Evolutionary conservation across 2,329 filamentous ascomycete genomes (phyloP).

Genomic region (Alternaria arborescens): DNA sequence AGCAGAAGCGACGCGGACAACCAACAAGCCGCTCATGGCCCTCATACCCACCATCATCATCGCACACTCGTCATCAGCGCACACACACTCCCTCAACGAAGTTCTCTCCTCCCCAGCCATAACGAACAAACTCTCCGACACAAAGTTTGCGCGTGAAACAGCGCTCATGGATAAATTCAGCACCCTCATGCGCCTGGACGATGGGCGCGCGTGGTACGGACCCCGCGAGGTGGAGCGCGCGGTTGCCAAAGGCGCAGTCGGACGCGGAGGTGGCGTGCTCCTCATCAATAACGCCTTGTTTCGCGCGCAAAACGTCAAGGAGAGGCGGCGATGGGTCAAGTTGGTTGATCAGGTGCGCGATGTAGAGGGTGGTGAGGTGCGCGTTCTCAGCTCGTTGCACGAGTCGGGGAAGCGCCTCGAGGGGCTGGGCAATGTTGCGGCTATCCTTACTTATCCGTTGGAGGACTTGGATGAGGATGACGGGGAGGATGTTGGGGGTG

Average conservation of each 20-base stretch:
- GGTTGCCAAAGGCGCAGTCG: slow-evolving; percentile 86
- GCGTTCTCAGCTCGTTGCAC: slow-evolving; percentile 90
- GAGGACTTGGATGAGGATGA: slow-evolving; percentile 76
- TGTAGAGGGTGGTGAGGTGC: slow-evolving; percentile 81
- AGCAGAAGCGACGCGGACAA: slow-evolving; percentile 66
- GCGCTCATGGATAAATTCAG: slow-evolving; percentile 85
- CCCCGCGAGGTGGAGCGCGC: slow-evolving; percentile 81
- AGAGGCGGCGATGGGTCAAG: slow-evolving; percentile 80
- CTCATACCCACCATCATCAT: slow-evolving; percentile 72
- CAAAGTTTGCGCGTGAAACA: slow-evolving; percentile 87
- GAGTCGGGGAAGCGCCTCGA: slow-evolving; percentile 90
- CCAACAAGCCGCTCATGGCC: slow-evolving; percentile 74
- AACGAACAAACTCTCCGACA: slow-evolving; percentile 78
- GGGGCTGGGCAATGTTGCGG: slow-evolving; percentile 85
- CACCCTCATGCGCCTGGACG: slow-evolving; percentile 79
- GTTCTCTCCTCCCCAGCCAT: slow-evolving; percentile 85
- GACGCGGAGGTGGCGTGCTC: slow-evolving; percentile 82
- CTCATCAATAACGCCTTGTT: slow-evolving; percentile 90
- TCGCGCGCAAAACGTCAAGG: slow-evolving; percentile 78
- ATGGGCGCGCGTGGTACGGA: slow-evolving; percentile 91
- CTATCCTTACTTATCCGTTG: slow-evolving; percentile 88
- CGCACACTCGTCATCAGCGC: slow-evolving; percentile 84
- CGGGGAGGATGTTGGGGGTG: slow-evolving; percentile 29
- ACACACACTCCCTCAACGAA: slow-evolving; percentile 87
- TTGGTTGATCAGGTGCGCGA: slow-evolving; percentile 89